Evolutionary conservation across 1,139 yeast genomes (phyloP).

Genomic region (Debaryomycetaceae sp.): DNA sequence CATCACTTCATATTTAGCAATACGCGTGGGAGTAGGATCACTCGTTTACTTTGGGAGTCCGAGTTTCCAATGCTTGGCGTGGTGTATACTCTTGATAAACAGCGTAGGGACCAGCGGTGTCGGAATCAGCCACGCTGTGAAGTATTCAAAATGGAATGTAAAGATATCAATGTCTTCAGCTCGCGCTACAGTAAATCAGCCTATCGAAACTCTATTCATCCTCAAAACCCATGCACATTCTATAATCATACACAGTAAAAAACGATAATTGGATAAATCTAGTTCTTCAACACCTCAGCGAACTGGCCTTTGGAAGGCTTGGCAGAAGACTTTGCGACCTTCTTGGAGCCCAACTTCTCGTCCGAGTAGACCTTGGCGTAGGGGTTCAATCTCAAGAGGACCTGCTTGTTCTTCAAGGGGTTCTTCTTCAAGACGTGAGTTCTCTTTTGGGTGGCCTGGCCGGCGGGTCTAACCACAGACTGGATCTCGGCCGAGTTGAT

Average conservation of each 20-base stretch:
- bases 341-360: slow-evolving; percentile 81
- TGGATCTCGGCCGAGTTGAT: slow-evolving; percentile 99
- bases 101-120: too few relatives aligned
- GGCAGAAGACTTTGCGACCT: slow-evolving; percentile 55
- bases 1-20: too few relatives aligned
- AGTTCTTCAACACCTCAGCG: slow-evolving; percentile 52
- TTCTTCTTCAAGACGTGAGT: slow-evolving; percentile 96
- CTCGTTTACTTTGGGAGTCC: too few relatives aligned
- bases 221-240: too few relatives aligned
- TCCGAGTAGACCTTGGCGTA: slow-evolving; percentile 96
- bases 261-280: slow-evolving; percentile 7
- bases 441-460: slow-evolving; percentile 89
- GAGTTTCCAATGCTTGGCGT: too few relatives aligned
- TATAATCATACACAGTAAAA: slow-evolving; percentile 1
- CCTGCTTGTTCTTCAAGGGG: slow-evolving; percentile 99
- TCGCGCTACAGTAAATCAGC: too few relatives aligned
- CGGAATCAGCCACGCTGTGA: too few relatives aligned
- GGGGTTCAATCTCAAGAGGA: slow-evolving; percentile 96
- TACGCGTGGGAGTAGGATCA: too few relatives aligned
- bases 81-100: too few relatives aligned
- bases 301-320: slow-evolving; percentile 68
- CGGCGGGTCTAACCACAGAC: slow-evolving; percentile 95
- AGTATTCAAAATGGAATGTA: too few relatives aligned
- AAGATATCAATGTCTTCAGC: too few relatives aligned
- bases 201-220: too few relatives aligned